A percentile compares a stretch with the other conserved stretches of the same genome.
Evolutionary conservation across 2,329 filamentous ascomycete species (phyloP).

Genomic region (Epichloe hybrida): DNA sequence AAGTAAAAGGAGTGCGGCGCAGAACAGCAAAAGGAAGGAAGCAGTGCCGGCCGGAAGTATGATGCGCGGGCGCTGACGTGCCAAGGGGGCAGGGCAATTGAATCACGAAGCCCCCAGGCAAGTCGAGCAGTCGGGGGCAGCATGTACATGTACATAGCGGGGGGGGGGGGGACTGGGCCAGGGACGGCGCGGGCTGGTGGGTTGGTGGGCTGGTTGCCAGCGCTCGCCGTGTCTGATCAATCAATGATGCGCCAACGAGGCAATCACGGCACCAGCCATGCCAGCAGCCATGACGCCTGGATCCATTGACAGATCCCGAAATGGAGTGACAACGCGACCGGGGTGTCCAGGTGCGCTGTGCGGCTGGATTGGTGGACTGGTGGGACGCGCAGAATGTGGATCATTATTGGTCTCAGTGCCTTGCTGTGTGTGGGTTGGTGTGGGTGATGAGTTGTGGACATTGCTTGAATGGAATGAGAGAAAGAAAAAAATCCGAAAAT

Average conservation of each 20-base stretch:
- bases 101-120: not conserved
- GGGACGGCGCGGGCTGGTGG: not conserved
- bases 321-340: not conserved
- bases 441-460: not conserved
- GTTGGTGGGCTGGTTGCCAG: not conserved
- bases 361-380: not conserved
- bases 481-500: not conserved
- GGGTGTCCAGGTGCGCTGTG: not conserved
- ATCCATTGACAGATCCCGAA: not conserved
- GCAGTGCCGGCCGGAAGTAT: not conserved
- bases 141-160: not conserved
- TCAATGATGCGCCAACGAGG: not conserved
- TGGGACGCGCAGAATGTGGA: not conserved
- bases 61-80: not conserved
- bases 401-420: not conserved
- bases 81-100: not conserved
- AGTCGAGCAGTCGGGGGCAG: not conserved
- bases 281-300: not conserved
- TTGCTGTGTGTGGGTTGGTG: not conserved
- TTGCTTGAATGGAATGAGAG: constrained; percentile 3
- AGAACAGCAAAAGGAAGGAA: not conserved
- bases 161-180: not conserved
- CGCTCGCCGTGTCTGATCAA: not conserved
- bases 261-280: not conserved
- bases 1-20: not conserved